Evolutionary conservation across 192 early-diverging fungal genomes (phyloP), one percentile per base, ranked within the genome.

Genomic region (Coemansia sp.): DNA sequence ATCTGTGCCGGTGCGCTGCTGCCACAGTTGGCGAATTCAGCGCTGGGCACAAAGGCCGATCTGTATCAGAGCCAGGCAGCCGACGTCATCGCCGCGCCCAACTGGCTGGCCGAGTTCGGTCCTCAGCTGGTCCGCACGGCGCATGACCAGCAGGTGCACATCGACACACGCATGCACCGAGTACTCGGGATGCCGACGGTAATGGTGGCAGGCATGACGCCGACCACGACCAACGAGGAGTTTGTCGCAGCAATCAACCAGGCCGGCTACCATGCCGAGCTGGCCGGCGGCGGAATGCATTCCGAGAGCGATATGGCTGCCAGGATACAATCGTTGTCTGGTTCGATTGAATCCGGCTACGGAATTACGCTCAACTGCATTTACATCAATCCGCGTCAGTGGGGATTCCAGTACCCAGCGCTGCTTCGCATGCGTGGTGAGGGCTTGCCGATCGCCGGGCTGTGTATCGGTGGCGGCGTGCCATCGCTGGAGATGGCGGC

Each of bases 301-400:
- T n/a, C n/a, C n/a, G n/a, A n/a, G n/a, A n/a, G n/a, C n/a, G n/a
- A n/a, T n/a, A n/a, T n/a, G n/a, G n/a, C n/a, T n/a, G n/a, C n/a
- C n/a, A n/a, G n/a, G n/a, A n/a, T n/a, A n/a, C n/a, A n/a, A n/a
- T n/a, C n/a, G n/a, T n/a, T n/a, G n/a, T n/a, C n/a, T n/a, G n/a
- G n/a, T n/a, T n/a, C n/a, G n/a, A n/a, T n/a, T n/a, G n/a, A n/a
- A 62, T 86, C 91, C 6, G 95, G 95, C 29, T 87, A 90, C 38
- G 92, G 90, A 23, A 90, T 95, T 60, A 95, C 92, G 6, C 77
- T 95, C 43, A 97, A 97, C 77, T 89, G 89, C 48, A 76, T 95
- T 22, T 97, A 91, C 81, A 62, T 95, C 29, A 93, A 94, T 71
- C 90, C 89, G 29, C 82, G 89, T 38, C 89, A 91, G 44, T 97